Percentiles rank a stretch among this genome's conserved stretches.
These are phyloP conservation scores for Pisolithus thermaeus DNA, from an alignment of 1,284 basidiomycete species.

Conservation along the genomic window DNA sequence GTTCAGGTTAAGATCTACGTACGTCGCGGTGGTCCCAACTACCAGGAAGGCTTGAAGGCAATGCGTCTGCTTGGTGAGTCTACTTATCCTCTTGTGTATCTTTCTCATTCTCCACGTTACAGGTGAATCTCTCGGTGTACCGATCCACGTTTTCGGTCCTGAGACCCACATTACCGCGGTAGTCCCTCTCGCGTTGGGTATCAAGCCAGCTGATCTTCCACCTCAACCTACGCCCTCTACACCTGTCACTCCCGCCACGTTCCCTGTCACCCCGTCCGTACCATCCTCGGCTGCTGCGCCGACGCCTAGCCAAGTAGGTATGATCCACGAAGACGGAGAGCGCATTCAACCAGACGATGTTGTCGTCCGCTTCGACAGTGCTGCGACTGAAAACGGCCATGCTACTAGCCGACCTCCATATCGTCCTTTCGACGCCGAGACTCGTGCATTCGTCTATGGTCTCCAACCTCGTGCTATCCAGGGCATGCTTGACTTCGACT, in stretches of 20 bases:
- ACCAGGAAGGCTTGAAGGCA: constrained; percentile 98
- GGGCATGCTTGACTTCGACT: constrained; percentile 99
- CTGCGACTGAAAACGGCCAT: constrained; percentile 26
- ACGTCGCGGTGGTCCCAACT: constrained; percentile 98
- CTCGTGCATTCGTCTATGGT: constrained; percentile 95
- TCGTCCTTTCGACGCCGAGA: constrained; percentile 88
- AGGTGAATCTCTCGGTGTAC: constrained; percentile 92
- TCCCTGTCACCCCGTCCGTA: constrained; percentile 32
- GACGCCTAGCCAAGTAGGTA: constrained; percentile 51
- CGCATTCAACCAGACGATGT: constrained; percentile 85
- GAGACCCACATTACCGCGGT: constrained; percentile 99
- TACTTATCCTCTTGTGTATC: too few species aligned
- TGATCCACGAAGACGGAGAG: constrained; percentile 75
- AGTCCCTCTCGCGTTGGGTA: constrained; percentile 92
- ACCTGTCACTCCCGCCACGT: constrained; percentile 38
- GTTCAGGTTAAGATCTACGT: constrained; percentile 86
- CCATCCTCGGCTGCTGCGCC: constrained; percentile 27
- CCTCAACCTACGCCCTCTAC: constrained; percentile 37
- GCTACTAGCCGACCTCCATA: constrained; percentile 61
- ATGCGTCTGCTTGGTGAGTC: constrained; percentile 84
- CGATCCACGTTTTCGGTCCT: constrained; percentile 95
- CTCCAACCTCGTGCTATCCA: constrained; percentile 99
- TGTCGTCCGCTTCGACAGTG: constrained; percentile 79
- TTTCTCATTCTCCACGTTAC: neutral
- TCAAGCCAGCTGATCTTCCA: constrained; percentile 45